phyloP scores from a whole-genome alignment of 2,329 filamentous ascomycete species.

The Apiospora sp. region DNA sequence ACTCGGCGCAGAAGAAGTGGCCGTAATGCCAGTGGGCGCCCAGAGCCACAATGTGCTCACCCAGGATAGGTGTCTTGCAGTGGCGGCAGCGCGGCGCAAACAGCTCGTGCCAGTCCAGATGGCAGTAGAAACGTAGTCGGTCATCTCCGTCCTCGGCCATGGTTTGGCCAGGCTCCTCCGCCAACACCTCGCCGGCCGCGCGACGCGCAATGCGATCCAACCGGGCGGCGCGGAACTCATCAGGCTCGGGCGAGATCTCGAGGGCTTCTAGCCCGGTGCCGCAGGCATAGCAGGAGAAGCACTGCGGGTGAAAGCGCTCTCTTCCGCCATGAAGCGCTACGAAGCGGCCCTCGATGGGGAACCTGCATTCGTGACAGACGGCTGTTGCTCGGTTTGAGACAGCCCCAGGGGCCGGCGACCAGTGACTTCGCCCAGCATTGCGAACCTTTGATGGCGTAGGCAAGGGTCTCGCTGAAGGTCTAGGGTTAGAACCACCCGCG shows the following conservation, averaged over 20 bases:
- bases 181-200: slow-evolving; percentile 62
- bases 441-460: slow-evolving; percentile 54
- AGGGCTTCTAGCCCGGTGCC: slow-evolving; percentile 90
- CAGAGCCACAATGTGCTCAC: slow-evolving; percentile 91
- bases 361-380: slow-evolving; percentile 82
- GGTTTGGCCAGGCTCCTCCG: slow-evolving; percentile 69
- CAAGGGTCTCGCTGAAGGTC: slow-evolving; percentile 52
- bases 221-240: slow-evolving; percentile 72
- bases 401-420: slow-evolving; percentile 62
- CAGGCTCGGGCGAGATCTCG: slow-evolving; percentile 94
- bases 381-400: slow-evolving; percentile 65
- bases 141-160: slow-evolving; percentile 77
- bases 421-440: slow-evolving; percentile 58
- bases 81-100: slow-evolving; percentile 94
- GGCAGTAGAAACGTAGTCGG: slow-evolving; percentile 88
- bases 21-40: slow-evolving; percentile 97
- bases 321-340: slow-evolving; percentile 78
- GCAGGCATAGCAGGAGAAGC: slow-evolving; percentile 90
- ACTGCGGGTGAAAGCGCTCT: slow-evolving; percentile 89
- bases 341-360: slow-evolving; percentile 89
- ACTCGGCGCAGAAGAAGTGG: slow-evolving; percentile 99
- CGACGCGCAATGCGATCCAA: slow-evolving; percentile 75
- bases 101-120: slow-evolving; percentile 97
- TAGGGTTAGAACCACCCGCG: slow-evolving; percentile 20
- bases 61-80: slow-evolving; percentile 95